Percentiles rank a stretch among this genome's conserved stretches.
Evolutionary conservation across 306 rosid genomes (phyloP).

Genomic region (Fragaria vesca): DNA sequence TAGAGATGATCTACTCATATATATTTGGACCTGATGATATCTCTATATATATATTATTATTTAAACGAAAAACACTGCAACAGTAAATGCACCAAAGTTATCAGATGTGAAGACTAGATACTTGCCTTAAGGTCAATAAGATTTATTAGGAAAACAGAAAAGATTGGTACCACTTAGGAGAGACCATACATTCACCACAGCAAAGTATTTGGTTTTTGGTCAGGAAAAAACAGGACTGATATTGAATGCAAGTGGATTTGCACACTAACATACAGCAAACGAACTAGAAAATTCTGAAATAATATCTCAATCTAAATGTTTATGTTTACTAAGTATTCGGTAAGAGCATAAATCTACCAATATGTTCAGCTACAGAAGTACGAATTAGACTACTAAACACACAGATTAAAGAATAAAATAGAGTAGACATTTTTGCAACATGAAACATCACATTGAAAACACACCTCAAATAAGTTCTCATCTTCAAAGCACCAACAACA

Average conservation of each 20-base stretch:
- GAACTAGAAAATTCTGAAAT: neutral
- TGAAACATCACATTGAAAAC: slow-evolving; percentile 16
- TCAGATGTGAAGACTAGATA: slow-evolving; percentile 1
- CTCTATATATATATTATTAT: no score
- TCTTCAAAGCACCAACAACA: slow-evolving; percentile 96
- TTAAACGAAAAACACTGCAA: slow-evolving; percentile 42
- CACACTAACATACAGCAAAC: neutral
- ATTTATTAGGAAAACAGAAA: neutral
- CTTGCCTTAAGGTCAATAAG: neutral
- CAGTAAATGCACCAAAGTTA: slow-evolving; percentile 16
- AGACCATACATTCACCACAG: neutral
- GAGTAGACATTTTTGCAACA: neutral
- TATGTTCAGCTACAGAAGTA: neutral
- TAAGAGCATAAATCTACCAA: neutral
- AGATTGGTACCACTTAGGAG: neutral
- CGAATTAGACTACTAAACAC: neutral
- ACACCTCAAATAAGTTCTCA: slow-evolving; percentile 97
- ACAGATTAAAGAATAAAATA: neutral
- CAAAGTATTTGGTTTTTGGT: neutral
- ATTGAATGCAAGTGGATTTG: neutral
- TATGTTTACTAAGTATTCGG: neutral
- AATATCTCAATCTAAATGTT: neutral
- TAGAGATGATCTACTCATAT: no score
- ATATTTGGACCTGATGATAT: no score
- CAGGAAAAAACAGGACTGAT: neutral